Base-by-base conservation (phyloP, 2,329 filamentous ascomycete species). In the Cytospora piceicola region DNA sequence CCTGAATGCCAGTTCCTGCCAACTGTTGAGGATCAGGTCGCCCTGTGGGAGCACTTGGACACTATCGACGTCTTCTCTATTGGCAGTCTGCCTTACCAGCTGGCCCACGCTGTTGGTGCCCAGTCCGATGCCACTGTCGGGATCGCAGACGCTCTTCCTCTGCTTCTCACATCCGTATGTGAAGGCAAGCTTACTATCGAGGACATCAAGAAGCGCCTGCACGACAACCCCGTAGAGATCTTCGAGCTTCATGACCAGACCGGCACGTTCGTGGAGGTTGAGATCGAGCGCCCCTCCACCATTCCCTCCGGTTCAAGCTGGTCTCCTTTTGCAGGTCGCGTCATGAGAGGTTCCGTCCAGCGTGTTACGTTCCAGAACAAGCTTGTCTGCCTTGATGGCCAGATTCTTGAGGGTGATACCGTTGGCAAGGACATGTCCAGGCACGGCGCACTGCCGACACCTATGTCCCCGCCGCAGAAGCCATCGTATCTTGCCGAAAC, bases 171-270 rank as follows among this genome's bases (percentile, higher is more conserved):
- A 20, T 91, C 91, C 60, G 90, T 93, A 59, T 82, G 88, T 5
- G 90, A 93, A 74, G 90, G 90, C 68, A 88, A 83, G 72, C 77
- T 94, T 71, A 91, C 88, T 4, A 78, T 93, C 42, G 90, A 93
- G 36, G 90, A 94, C 73, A 84, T 94, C 75, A 89, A 86, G 74
- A 75, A 79, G 63, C 87, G 89, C 52, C 83, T 94, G 56, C 90
- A 93, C 75, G 88, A 92, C 73, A 93, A 93, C 75, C 91, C 91
- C 3, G 91, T 90, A 80, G 85, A 86, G 74, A 93, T 94, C 72
- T 94, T 94, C 71, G 90, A 94, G 79, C 84, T 94, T 59, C 91
- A 94, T 70, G 91, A 94, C 71, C 91, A 94, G 77, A 78, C 84
- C n/a, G 88, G 88, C 66, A 88, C 89, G 46, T 86, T 85, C 6